Base-by-base conservation (phyloP, 2,329 filamentous ascomycete genomes). In the Aaosphaeria pasadenensis region DNA sequence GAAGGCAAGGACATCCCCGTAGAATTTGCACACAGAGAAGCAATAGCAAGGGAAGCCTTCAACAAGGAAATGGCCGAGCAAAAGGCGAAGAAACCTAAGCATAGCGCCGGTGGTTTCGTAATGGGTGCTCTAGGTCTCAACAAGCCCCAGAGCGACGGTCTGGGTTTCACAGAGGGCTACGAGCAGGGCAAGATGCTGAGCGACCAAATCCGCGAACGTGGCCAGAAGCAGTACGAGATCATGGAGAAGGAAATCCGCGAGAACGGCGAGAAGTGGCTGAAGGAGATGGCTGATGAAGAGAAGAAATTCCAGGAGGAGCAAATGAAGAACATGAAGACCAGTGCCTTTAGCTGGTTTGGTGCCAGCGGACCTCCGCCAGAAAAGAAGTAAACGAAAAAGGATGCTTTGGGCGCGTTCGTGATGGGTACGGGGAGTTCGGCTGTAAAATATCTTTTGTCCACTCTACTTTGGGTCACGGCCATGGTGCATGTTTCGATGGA, bases 111-210 rank as follows among this genome's bases (percentile, higher is more conserved):
- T 42, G 85, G 85, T 35, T 81, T 84, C 50, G 72, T 96, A 3
- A 84, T 85, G 49, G 83, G 78, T 59, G 77, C 89, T 46, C 77
- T 97, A 5, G 92, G 92, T 24, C 78, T 96, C 55, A 94, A 92
- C 70, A 55, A 51, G 5, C 79, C 84, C 1, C 80, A 84, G 60
- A 43, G 79, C 63, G 69, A 72, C 48, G 69, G 63, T 11, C 70
- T 83, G 54, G 84, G 80, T 58, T 80, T 88, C 1, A 79, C 81
- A 2, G 89, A 95, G 67, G 90, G 88, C 9, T 83, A 94, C 52
- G 85, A 88, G 2, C 86, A 96, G 71, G 94, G 92, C 61, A 99
- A 97, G 82, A 96, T 97, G 89, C 77, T 96, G 57, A 91, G 91
- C 73, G 94, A 99, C 66, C 86, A 95, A 70, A 91, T 94, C 44